These are phyloP conservation scores for Glomus cerebriforme DNA, from an alignment of 192 early-diverging fungal species.

Conservation along the genomic window DNA sequence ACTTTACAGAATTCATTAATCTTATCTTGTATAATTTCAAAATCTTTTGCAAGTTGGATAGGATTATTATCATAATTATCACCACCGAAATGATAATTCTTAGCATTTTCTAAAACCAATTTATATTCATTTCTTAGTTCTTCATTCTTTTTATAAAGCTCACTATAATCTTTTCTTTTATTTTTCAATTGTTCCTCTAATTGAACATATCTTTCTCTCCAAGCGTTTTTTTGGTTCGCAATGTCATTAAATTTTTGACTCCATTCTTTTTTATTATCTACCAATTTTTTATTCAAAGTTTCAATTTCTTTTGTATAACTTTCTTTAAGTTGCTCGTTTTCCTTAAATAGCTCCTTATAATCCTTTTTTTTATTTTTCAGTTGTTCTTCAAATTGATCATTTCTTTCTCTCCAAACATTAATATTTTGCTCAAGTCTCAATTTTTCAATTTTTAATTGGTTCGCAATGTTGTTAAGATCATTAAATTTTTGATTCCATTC, in stretches of 20 bases:
- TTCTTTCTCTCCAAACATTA: not conserved
- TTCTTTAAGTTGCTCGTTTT: too few relatives aligned
- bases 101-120: conserved; percentile 7
- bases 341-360: not conserved
- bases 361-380: not conserved
- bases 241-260: too few relatives aligned
- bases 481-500: too few relatives aligned
- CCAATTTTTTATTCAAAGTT: too few relatives aligned
- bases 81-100: not conserved
- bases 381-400: not conserved
- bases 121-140: conserved; percentile 3
- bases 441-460: not conserved
- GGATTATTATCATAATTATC: conserved; percentile 7
- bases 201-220: not conserved
- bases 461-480: too few relatives aligned
- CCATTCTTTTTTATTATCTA: not conserved
- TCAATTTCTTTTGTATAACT: too few relatives aligned
- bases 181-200: not conserved
- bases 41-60: not conserved
- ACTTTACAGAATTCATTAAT: not conserved
- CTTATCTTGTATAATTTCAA: not conserved
- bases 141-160: not conserved
- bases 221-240: not conserved
- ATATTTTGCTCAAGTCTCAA: too few relatives aligned
- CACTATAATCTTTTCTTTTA: not conserved